Base-by-base conservation (phyloP, 805 yeast genomes). In the Kodamaea laetipori region DNA sequence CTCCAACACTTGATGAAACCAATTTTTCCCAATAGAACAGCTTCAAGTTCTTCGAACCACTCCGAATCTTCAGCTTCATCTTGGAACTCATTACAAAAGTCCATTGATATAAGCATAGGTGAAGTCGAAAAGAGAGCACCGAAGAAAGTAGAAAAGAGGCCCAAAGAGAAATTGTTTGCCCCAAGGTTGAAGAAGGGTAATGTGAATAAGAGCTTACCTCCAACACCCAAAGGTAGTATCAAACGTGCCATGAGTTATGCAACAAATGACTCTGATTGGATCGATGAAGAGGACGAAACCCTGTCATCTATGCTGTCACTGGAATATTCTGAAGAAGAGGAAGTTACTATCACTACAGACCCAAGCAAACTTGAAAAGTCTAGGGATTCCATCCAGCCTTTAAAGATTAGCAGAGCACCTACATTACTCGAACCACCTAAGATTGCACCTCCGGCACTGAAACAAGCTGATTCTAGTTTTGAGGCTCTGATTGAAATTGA, bases 31-130 rank as follows among this genome's bases (percentile, higher is more conserved):
- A 13, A 15, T 24, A 37, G 47, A 44, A 25, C 35, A 4, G 24
- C 41, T 4, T 48, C 52, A 6, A 18, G 25, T 1, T 32, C 35
- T 12, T 45, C 48, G 9, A 45, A 39, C 6, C 30, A 34, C 9
- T 45, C 49, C 10, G 44, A 36, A 4, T 38, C 44, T 2, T 45
- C 49, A 15, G 34, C 41, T 4, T 43, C 51, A 9, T 60, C 65
- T 3, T 63, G 66, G 66, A 54, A 57, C 30, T 62, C 68, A 0
- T 41, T 63, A 9, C 68, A 63, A 44, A 53, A 56, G 24, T 58
- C 63, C 6, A 44, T 55, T 26, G 63, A 60, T 18, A 47, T 54
- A 15, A 46, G 36, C 4, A 25, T 44, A 6, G 43, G 43, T 6
- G 46, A 34, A 10, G 33, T 24, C 11, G 41, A 38, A 15, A 18